Conservation (phyloP, 495 filamentous ascomycete species). For the Cercophora samala region DNA sequence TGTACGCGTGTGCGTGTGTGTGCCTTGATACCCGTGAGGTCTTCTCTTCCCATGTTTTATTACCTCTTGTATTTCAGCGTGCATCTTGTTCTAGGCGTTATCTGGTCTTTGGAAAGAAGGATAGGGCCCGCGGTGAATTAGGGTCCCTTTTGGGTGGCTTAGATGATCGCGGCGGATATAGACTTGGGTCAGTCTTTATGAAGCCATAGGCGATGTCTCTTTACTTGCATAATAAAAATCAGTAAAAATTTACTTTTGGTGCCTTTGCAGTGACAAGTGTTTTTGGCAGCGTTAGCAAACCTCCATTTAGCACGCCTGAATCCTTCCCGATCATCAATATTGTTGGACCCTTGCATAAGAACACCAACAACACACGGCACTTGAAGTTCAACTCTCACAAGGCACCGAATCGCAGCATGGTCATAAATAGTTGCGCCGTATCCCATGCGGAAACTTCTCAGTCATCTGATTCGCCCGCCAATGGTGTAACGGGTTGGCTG, state of each 20-base stretch:
- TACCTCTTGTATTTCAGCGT: neutral
- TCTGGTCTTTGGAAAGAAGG: neutral
- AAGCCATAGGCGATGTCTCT: neutral
- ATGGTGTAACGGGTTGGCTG: too few relatives aligned
- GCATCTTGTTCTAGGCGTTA: neutral
- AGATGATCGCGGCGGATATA: conserved; percentile 1
- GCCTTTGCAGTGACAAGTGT: too few relatives aligned
- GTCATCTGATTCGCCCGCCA: too few relatives aligned
- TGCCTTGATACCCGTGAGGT: neutral
- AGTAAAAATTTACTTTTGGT: conserved; percentile 3
- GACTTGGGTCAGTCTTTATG: neutral
- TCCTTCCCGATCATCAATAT: too few relatives aligned
- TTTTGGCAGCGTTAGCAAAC: too few relatives aligned
- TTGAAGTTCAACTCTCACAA: too few relatives aligned
- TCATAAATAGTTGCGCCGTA: too few relatives aligned
- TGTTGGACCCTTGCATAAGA: too few relatives aligned
- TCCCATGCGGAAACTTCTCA: too few relatives aligned
- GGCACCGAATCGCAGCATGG: too few relatives aligned
- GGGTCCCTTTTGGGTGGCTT: neutral
- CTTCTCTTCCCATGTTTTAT: neutral
- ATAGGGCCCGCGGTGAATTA: neutral
- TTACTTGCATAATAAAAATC: conserved; percentile 3
- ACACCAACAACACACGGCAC: too few relatives aligned
- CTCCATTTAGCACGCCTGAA: too few relatives aligned
- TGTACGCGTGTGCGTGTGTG: neutral